Conservation (phyloP, 2,329 filamentous ascomycete species). For the Purpureocillium takamizusanense region DNA sequence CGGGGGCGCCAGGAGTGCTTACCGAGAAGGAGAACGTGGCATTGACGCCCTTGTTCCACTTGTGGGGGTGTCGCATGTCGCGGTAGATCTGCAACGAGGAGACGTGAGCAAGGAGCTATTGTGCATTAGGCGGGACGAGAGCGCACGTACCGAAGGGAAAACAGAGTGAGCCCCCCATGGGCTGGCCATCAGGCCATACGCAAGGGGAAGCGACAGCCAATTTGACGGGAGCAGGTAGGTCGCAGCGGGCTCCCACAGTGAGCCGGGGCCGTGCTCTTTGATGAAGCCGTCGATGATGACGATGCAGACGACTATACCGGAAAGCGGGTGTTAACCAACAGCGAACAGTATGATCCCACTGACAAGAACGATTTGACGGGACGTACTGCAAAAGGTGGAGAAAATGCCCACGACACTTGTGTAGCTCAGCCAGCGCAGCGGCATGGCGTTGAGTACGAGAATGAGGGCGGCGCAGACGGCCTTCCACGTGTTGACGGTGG, state of each 20-base stretch:
- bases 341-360: too few species aligned
- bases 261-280: constrained; percentile 72
- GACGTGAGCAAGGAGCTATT: neutral
- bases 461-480: constrained; percentile 70
- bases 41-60: constrained; percentile 66
- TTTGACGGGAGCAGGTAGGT: constrained; percentile 79
- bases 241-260: constrained; percentile 67
- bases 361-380: neutral
- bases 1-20: constrained; percentile 7
- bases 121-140: neutral
- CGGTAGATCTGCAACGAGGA: constrained; percentile 46
- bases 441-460: constrained; percentile 75
- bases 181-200: constrained; percentile 83
- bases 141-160: constrained; percentile 62
- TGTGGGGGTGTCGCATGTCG: constrained; percentile 66
- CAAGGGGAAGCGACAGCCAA: constrained; percentile 79
- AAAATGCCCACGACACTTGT: constrained; percentile 91
- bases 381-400: constrained; percentile 78
- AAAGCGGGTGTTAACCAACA: too few species aligned
- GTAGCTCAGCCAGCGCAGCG: constrained; percentile 75
- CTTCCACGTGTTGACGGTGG: constrained; percentile 69
- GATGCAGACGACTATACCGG: constrained; percentile 82
- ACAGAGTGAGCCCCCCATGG: constrained; percentile 56
- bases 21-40: constrained; percentile 80
- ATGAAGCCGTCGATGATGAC: constrained; percentile 79